A percentile compares a stretch with the other conserved stretches of the same genome.
Evolutionary conservation across 495 filamentous ascomycete species (phyloP).

Genomic region (Hyaloscypha bicolor): DNA sequence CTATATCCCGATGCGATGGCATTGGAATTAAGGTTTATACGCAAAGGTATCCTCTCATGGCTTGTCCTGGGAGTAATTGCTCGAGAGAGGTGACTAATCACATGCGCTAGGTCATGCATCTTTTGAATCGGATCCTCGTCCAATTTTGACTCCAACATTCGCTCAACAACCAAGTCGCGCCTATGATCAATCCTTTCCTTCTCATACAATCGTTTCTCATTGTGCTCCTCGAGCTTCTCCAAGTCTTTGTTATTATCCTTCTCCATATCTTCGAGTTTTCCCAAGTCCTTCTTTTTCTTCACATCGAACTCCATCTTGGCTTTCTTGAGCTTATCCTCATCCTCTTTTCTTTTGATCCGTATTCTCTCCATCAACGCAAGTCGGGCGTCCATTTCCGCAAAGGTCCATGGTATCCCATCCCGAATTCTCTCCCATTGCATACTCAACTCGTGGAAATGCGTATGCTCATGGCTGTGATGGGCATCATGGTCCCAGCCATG

Average conservation of each 20-base stretch:
- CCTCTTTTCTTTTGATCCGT: neutral
- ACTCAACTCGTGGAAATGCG: constrained; percentile 6
- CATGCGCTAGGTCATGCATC: neutral
- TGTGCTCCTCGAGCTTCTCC: neutral
- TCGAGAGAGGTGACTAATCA: neutral
- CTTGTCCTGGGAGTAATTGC: neutral
- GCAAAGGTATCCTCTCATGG: neutral
- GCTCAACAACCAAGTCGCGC: neutral
- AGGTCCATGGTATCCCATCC: neutral
- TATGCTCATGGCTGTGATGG: constrained; percentile 4
- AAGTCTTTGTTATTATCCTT: neutral
- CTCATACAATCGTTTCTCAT: neutral
- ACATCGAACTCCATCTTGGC: neutral
- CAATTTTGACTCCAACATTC: neutral
- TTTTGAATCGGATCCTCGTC: neutral
- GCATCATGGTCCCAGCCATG: neutral
- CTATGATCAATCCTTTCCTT: neutral
- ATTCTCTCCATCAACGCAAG: neutral
- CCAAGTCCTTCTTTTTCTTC: neutral
- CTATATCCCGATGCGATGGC: neutral
- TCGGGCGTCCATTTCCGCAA: neutral
- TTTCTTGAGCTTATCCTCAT: constrained; percentile 3
- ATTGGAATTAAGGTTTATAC: neutral
- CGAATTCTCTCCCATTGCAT: constrained; percentile 9
- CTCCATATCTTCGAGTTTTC: neutral